Conservation (phyloP, 352 stramenopile species). For the Albugo laibachii region DNA sequence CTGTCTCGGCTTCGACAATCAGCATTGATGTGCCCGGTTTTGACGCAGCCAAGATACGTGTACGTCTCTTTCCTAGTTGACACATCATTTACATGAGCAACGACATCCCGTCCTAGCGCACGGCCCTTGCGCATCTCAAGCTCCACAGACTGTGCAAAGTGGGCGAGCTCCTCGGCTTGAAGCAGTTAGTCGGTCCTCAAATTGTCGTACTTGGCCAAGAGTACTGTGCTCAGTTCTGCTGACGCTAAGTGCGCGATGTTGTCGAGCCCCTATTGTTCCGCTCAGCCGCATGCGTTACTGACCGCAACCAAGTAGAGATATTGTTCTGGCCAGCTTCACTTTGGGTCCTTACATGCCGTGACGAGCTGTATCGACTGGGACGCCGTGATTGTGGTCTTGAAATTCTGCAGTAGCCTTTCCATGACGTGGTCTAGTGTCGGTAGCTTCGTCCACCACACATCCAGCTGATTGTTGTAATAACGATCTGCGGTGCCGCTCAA, state of each 20-base stretch:
- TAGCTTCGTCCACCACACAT: slow-evolving; percentile 3
- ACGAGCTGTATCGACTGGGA: slow-evolving; percentile 8
- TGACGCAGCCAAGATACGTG: not conserved
- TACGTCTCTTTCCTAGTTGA: not conserved
- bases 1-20: not conserved
- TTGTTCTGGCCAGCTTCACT: slow-evolving; percentile 6
- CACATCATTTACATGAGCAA: not conserved
- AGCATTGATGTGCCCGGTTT: not conserved
- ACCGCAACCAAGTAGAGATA: slow-evolving; percentile 8
- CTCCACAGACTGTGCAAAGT: slow-evolving; percentile 5
- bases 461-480: slow-evolving; percentile 6
- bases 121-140: not conserved
- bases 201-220: slow-evolving; percentile 5
- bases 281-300: not conserved
- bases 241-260: slow-evolving; percentile 12
- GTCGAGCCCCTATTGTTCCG: not conserved
- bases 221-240: not conserved
- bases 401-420: slow-evolving; percentile 4
- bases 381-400: slow-evolving; percentile 6
- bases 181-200: slow-evolving; percentile 3
- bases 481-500: slow-evolving; percentile 2
- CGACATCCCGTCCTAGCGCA: not conserved
- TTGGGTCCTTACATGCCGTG: slow-evolving; percentile 2
- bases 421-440: slow-evolving; percentile 5
- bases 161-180: slow-evolving; percentile 9